phyloP scores from a whole-genome alignment of 345 rosid species.

The Salix udensis region DNA sequence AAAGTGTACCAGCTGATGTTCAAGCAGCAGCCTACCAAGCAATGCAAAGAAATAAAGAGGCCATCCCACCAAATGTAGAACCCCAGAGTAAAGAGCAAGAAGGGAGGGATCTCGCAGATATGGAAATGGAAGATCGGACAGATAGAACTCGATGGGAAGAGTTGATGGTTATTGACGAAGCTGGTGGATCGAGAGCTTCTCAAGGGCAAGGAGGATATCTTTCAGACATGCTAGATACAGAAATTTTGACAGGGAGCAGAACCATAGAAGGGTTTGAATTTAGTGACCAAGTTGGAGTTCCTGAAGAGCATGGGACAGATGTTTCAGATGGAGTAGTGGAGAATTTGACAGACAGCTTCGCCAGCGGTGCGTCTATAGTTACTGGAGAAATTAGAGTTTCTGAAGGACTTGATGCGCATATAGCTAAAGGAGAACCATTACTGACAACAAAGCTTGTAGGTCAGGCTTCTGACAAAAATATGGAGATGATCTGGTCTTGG shows the following conservation, averaged over 20 bases:
- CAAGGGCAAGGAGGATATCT: too few relatives aligned
- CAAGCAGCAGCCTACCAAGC: neutral
- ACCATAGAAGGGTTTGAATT: too few relatives aligned
- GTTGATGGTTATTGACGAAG: neutral
- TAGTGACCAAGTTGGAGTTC: too few relatives aligned
- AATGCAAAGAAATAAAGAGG: neutral
- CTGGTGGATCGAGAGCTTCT: too few relatives aligned
- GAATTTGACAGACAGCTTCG: too few relatives aligned
- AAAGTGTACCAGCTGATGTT: neutral
- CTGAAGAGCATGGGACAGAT: too few relatives aligned
- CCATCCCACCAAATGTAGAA: neutral
- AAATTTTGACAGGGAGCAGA: too few relatives aligned
- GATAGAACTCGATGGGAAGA: neutral
- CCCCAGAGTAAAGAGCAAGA: neutral
- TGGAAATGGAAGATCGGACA: neutral
- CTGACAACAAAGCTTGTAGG: neutral
- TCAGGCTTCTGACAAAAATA: neutral
- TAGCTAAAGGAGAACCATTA: neutral
- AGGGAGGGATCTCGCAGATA: neutral
- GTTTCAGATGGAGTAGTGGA: too few relatives aligned
- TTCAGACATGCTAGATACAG: too few relatives aligned
- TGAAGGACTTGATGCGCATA: neutral
- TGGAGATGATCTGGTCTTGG: constrained; percentile 4
- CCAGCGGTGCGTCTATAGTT: neutral
- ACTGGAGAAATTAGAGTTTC: neutral